Conservation (phyloP, 192 early-diverging fungal genomes). For the Backusella psychrophila region DNA sequence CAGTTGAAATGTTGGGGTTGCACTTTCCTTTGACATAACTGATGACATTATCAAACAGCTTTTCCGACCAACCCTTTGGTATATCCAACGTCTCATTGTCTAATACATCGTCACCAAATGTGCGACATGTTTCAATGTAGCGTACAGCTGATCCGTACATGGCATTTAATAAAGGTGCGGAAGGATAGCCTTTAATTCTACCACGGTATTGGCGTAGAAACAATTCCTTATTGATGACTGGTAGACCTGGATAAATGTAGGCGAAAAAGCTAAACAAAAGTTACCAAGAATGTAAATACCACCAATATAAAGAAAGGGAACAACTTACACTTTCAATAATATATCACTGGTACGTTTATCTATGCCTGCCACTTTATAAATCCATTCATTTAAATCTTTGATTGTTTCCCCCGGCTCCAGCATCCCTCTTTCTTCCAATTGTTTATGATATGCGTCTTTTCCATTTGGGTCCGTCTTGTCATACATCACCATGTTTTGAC, state of each 20-base stretch:
- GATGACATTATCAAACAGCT: constrained; percentile 24
- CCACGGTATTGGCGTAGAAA: constrained; percentile 48
- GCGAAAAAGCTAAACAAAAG: constrained; percentile 48
- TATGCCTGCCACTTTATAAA: constrained; percentile 23
- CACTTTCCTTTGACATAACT: constrained; percentile 17
- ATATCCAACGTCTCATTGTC: constrained; percentile 4
- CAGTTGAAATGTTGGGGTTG: constrained; percentile 12
- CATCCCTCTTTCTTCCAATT: constrained; percentile 13
- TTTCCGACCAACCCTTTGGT: constrained; percentile 26
- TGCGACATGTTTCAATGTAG: constrained; percentile 24
- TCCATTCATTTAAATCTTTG: constrained; percentile 22
- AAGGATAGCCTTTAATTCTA: constrained; percentile 15
- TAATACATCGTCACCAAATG: constrained; percentile 16
- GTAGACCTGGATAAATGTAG: constrained; percentile 68
- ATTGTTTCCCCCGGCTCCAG: constrained; percentile 19
- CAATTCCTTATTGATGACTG: constrained; percentile 60
- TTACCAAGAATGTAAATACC: not conserved
- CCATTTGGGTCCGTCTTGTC: not conserved
- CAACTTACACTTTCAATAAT: constrained; percentile 27
- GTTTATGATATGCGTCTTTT: not conserved
- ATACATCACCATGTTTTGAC: constrained; percentile 18
- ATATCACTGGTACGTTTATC: constrained; percentile 25
- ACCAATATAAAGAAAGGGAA: not conserved
- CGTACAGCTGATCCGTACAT: constrained; percentile 30
- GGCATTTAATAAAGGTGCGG: constrained; percentile 24